Evolutionary conservation across 768 basidiomycete genomes (phyloP), one percentile per base, ranked within the genome.

Genomic region (Naganishia kalamii): DNA sequence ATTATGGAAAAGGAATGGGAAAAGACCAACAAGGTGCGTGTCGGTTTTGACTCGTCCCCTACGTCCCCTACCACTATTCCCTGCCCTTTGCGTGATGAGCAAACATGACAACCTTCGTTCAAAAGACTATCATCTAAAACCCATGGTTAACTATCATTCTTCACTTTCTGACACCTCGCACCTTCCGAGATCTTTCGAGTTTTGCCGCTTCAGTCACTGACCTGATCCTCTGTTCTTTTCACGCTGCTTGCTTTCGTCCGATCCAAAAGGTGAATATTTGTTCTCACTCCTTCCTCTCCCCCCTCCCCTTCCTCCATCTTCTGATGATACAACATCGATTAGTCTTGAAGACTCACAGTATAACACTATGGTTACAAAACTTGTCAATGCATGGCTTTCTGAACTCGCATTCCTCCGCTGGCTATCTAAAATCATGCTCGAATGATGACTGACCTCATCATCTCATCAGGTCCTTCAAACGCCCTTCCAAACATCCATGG

Each of bases 401-500:
- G 78, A 79, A 67, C 59, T 67, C 65, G 60, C 23, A 21, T 54
- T 17, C 30, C n/a, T 35, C 15, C 43, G 37, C 17, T 40, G 19
- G 47, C 3, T 35, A 15, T 15, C 12, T 23, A 49, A 10, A 49
- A 59, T 2, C 29, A 47, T 11, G 44, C 21, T 30, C 19, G 30
- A 49, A 35, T 23, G 12, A 44, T 32, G 21, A 48, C 54, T 50
- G 25, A 48, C 23, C 21, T 47, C 23, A 11, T n/a, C 35, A 29
- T 19, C 15, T 17, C 27, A 23, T 52, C 32, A 85, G 72, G 76
- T 80, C 3, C 72, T 92, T 4, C 92, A 96, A 80, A 88, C 85
- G 0, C 89, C 89, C 10, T 91, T 93, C 77, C 83, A 81, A 7
- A 73, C 76, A 47, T 89, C 87, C 19, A 96, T 96, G 92, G 91